Conservation (phyloP, 1,284 basidiomycete species). For the Malassezia furfur region DNA sequence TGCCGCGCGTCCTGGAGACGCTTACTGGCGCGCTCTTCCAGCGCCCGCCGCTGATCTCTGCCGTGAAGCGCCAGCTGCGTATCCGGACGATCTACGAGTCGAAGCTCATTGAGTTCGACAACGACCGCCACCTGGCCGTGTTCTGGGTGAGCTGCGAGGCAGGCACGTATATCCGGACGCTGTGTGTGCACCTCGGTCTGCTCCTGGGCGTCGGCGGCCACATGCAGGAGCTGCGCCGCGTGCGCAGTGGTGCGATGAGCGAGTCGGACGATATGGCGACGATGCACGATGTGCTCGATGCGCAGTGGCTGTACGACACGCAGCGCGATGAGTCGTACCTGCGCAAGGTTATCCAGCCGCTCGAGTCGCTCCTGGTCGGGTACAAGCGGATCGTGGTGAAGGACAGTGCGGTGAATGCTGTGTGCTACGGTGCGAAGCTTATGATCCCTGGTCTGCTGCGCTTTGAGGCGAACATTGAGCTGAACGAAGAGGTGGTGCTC, state of each 20-base stretch:
- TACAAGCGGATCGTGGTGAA: slow-evolving; percentile 99
- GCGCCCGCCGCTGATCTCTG: slow-evolving; percentile 94
- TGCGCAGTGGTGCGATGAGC: slow-evolving; percentile 86
- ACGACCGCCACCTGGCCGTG: slow-evolving; percentile 89
- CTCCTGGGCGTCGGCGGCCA: slow-evolving; percentile 93
- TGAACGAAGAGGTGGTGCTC: slow-evolving; percentile 93
- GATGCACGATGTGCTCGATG: slow-evolving; percentile 99
- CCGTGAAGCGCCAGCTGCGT: slow-evolving; percentile 95
- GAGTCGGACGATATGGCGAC: slow-evolving; percentile 98
- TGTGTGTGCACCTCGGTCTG: slow-evolving; percentile 93
- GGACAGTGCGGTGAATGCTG: slow-evolving; percentile 96
- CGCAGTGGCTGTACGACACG: slow-evolving; percentile 97
- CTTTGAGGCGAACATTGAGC: slow-evolving; percentile 89
- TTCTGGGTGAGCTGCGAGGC: slow-evolving; percentile 99
- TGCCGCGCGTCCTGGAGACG: slow-evolving; percentile 88
- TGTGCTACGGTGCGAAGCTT: slow-evolving; percentile 98
- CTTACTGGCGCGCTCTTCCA: slow-evolving; percentile 97
- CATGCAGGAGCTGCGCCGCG: slow-evolving; percentile 96
- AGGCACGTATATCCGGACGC: slow-evolving; percentile 93
- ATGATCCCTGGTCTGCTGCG: slow-evolving; percentile 98
- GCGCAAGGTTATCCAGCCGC: slow-evolving; percentile 82
- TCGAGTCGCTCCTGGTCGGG: slow-evolving; percentile 85
- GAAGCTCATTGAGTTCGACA: slow-evolving; percentile 92
- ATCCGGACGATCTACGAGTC: slow-evolving; percentile 96
- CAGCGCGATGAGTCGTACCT: slow-evolving; percentile 97